Base-by-base conservation (phyloP, 164 flowering plant genomes). In the Litsea cubeba region DNA sequence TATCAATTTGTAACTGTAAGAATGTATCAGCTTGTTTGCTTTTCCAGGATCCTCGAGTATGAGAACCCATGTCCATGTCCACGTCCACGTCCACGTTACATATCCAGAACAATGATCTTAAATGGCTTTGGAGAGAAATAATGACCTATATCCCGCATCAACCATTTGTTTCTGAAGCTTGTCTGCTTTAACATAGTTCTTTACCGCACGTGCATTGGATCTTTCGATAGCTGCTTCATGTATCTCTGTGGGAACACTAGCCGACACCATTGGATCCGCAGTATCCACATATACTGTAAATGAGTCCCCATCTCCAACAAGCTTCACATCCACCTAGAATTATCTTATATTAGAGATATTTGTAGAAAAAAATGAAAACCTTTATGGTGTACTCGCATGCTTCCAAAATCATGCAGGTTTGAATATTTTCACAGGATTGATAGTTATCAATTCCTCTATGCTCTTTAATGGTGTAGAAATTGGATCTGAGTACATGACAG, bases 271-370 rank as follows among this genome's bases (percentile, higher is more conserved):
- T 8, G 91, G 82, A 64, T 88, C 90, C 12, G 57, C 23, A 0
- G 88, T 80, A 70, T 88, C 86, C 2, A 94, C 90, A 81, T 91
- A 92, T 8, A 92, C 95, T 0, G 97, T 91, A 32, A 92, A 68
- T 1, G 91, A 85, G 83, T 94, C 98, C 18, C 97, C 98, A 83
- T 94, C 96, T 50, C 92, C 87, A 7, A 94, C 89, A 40, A 89
- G 87, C 78, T 84, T 94, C 20, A 79, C 82, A 79, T 92, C 96
- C 77, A 94, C 95, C 98, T 94, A 71, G 20, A 20, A 54, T 20
- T 54, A 54, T 54, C 1, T 54, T 54, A 15, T 54, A 54, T 54
- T 54, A 54, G n/a, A 0, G 12, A 1, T 15, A 15, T 17, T 15
- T 54, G n/a, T 54, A 54, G 60, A 54, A 14, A 40, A 32, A 8